Conservation (phyloP, 2,329 filamentous ascomycete genomes). For the Piedraia hortae region DNA sequence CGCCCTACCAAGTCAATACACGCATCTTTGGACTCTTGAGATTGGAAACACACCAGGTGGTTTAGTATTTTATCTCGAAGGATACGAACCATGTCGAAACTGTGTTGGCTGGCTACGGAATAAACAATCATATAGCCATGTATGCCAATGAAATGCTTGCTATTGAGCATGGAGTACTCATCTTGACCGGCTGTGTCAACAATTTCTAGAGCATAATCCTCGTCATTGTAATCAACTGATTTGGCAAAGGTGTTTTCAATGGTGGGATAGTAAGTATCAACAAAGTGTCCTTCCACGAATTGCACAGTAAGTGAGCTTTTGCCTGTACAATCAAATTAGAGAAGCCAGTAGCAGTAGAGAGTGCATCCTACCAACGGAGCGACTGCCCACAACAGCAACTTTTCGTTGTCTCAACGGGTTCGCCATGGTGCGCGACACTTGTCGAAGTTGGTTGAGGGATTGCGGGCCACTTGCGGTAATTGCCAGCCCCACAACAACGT, state of each 20-base stretch:
- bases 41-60: constrained; percentile 39
- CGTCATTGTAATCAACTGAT: constrained; percentile 71
- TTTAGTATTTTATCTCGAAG: constrained; percentile 95
- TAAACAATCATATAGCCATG: constrained; percentile 98
- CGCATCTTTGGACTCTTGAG: neutral
- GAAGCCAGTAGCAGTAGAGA: neutral
- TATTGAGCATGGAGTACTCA: constrained; percentile 95
- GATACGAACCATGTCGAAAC: constrained; percentile 90
- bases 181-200: constrained; percentile 94
- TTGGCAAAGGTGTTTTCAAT: constrained; percentile 98
- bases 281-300: constrained; percentile 92
- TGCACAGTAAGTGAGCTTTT: constrained; percentile 94
- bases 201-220: constrained; percentile 88
- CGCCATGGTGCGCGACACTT: constrained; percentile 27
- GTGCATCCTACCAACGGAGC: constrained; percentile 47
- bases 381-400: constrained; percentile 83
- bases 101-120: constrained; percentile 78
- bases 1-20: constrained; percentile 32
- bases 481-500: no score
- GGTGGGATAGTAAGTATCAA: constrained; percentile 96
- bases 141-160: constrained; percentile 96
- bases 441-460: no score
- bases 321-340: constrained; percentile 26
- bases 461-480: no score
- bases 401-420: constrained; percentile 65